A percentile compares a stretch with the other conserved stretches of the same genome.
Evolutionary conservation across 2,329 filamentous ascomycete species (phyloP).

Genomic region (Trichophyton schoenleinii): DNA sequence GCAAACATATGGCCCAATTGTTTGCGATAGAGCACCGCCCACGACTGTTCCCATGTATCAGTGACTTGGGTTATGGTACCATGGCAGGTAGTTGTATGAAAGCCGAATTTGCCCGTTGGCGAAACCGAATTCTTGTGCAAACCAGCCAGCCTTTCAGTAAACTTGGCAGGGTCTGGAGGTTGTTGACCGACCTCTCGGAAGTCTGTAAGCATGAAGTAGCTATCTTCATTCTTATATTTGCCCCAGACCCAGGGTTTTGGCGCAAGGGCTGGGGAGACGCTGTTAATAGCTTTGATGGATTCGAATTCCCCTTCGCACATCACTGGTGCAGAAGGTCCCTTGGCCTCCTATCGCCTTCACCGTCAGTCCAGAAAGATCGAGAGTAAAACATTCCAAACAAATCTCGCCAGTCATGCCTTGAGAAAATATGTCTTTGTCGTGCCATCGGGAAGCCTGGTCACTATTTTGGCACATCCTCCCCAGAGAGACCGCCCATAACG

Average conservation of each 20-base stretch:
- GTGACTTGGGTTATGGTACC: slow-evolving; percentile 12
- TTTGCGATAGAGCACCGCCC: slow-evolving; percentile 15
- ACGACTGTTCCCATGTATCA: slow-evolving; percentile 14
- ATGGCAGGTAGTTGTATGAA: slow-evolving; percentile 17
- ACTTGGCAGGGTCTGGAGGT: slow-evolving; percentile 13
- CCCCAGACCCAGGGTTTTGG: slow-evolving; percentile 14
- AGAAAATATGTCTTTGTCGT: slow-evolving; percentile 9
- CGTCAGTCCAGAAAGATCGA: background rate
- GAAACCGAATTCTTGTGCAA: slow-evolving; percentile 16
- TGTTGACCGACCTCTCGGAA: slow-evolving; percentile 14
- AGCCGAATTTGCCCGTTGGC: slow-evolving; percentile 21
- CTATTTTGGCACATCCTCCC: slow-evolving; percentile 6
- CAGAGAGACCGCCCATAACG: slow-evolving; percentile 10
- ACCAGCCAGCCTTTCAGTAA: slow-evolving; percentile 15
- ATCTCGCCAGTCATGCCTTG: background rate
- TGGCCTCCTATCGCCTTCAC: background rate
- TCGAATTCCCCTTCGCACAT: slow-evolving; percentile 15
- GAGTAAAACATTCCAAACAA: background rate
- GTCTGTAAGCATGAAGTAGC: slow-evolving; percentile 17
- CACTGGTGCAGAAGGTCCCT: background rate
- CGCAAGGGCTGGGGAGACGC: slow-evolving; percentile 9
- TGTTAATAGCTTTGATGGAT: slow-evolving; percentile 12
- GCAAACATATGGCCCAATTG: slow-evolving; percentile 12
- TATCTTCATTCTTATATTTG: slow-evolving; percentile 7
- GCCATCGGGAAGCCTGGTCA: background rate